These are phyloP conservation scores for Conidiobolus incongruus DNA, from an alignment of 371 early-diverging fungal genomes.

Conservation along the genomic window DNA sequence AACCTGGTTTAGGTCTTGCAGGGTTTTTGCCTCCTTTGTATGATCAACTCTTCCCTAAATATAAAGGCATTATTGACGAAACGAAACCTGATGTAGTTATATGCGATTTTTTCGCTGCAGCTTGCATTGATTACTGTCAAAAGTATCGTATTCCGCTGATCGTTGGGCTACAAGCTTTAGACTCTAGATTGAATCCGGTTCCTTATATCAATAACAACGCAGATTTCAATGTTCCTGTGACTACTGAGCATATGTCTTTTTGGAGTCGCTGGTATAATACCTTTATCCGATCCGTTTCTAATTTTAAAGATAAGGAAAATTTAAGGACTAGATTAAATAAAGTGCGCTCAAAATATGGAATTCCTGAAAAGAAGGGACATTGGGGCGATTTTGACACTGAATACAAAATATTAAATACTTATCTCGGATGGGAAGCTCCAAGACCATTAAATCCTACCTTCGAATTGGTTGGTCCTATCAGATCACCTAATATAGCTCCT, in stretches of 20 bases:
- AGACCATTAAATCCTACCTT: slow-evolving; percentile 1
- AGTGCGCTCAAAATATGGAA: not conserved
- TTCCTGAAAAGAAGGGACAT: not conserved
- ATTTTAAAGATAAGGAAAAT: too few species aligned
- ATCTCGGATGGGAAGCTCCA: not conserved
- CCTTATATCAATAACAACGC: not conserved
- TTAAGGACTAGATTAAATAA: not conserved
- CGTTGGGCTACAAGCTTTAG: slow-evolving; percentile 1
- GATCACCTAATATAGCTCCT: not conserved
- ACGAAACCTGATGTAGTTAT: slow-evolving; percentile 2
- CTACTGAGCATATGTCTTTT: not conserved
- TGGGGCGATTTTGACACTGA: not conserved
- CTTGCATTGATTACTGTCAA: slow-evolving; percentile 3
- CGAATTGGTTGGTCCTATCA: slow-evolving; percentile 1
- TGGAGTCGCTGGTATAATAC: not conserved
- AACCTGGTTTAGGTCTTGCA: too few species aligned
- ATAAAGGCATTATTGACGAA: not conserved
- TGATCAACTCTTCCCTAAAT: too few species aligned
- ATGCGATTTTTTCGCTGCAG: slow-evolving; percentile 3
- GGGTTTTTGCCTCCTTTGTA: too few species aligned
- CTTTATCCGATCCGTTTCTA: not conserved
- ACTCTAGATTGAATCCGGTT: not conserved
- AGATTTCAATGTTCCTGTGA: not conserved
- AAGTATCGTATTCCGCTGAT: not conserved
- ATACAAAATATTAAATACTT: not conserved